A percentile compares a stretch with the other conserved stretches of the same genome.
Conservation (phyloP, 257 asterid species). For the Fraxinus pennsylvanica region DNA sequence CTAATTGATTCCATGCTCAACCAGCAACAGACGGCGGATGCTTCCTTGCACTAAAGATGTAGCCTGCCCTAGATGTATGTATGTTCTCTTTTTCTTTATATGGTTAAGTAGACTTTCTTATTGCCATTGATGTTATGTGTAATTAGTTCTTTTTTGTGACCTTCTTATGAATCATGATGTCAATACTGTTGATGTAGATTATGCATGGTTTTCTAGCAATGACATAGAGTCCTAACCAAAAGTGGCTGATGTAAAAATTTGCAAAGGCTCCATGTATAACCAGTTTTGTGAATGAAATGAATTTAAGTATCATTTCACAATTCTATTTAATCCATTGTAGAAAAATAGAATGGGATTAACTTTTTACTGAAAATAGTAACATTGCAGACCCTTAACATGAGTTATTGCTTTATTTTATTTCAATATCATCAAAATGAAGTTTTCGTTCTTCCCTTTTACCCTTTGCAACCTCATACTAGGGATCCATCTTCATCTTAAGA, state of each 20-base stretch:
- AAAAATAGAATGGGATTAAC: not conserved
- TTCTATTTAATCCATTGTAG: not conserved
- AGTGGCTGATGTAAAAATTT: not conserved
- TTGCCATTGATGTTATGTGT: not conserved
- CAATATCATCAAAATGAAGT: not conserved
- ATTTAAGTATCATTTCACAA: not conserved
- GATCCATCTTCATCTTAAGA: not conserved
- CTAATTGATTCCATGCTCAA: slow-evolving; percentile 30
- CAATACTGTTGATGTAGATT: not conserved
- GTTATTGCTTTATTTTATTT: not conserved
- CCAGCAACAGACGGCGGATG: slow-evolving; percentile 42
- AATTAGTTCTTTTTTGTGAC: not conserved
- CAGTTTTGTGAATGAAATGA: not conserved
- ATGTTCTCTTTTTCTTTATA: slow-evolving; percentile 4
- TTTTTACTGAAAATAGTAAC: not conserved
- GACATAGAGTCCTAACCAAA: not conserved
- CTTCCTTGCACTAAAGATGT: slow-evolving; percentile 49
- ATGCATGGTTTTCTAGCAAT: not conserved
- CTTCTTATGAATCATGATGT: not conserved
- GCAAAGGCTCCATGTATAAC: not conserved
- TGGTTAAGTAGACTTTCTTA: not conserved
- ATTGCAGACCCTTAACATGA: not conserved
- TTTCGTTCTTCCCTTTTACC: not conserved
- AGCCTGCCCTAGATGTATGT: slow-evolving; percentile 55
- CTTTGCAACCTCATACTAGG: not conserved